Percentiles rank a stretch among this genome's conserved stretches.
Evolutionary conservation across 495 filamentous ascomycete genomes (phyloP).

Genomic region (Astrothelium macrocarpum): DNA sequence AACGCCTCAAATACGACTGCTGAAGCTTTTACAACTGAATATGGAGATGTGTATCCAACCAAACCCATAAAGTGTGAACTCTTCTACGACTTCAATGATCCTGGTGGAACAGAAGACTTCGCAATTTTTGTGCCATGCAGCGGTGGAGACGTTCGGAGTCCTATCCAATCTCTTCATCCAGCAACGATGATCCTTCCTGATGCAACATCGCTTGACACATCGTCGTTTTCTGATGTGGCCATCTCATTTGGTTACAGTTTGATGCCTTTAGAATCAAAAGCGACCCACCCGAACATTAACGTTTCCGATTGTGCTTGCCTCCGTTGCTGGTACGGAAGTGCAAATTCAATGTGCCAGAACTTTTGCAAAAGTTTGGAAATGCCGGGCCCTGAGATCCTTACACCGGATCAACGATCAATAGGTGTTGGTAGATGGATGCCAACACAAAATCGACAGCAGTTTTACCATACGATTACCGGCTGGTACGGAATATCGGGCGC

Average conservation of each 20-base stretch:
- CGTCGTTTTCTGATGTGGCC: not conserved
- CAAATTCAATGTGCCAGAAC: not conserved
- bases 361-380: not conserved
- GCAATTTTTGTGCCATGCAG: not conserved
- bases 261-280: not conserved
- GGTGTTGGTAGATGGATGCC: not conserved
- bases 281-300: not conserved
- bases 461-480: not conserved
- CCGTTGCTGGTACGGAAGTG: not conserved
- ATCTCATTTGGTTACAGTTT: not conserved
- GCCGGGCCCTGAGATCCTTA: not conserved
- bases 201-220: not conserved
- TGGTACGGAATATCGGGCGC: slow-evolving; percentile 5
- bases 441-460: not conserved
- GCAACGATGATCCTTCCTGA: not conserved
- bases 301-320: not conserved
- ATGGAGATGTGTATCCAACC: not conserved
- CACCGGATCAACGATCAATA: not conserved
- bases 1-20: not conserved
- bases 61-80: not conserved
- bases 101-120: not conserved
- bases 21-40: not conserved
- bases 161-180: not conserved
- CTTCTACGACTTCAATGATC: not conserved
- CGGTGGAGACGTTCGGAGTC: not conserved